A percentile compares a stretch with the other conserved stretches of the same genome.
Evolutionary conservation across 176 grass and related monocot genomes (phyloP).

Genomic region (Metroxylon sagu): DNA sequence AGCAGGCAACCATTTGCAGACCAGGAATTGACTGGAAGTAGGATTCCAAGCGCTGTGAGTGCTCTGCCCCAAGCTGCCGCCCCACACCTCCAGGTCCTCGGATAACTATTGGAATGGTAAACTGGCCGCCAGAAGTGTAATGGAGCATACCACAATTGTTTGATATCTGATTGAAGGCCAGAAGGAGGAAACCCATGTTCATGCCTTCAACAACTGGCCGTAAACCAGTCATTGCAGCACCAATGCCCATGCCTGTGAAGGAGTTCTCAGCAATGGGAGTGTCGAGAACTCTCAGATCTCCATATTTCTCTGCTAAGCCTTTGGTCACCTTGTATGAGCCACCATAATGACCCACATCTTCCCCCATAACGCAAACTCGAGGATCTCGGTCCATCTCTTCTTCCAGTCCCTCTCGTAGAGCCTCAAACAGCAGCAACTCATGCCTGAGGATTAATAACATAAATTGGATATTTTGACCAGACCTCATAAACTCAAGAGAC

Average conservation of each 20-base stretch:
- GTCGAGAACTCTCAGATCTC: conserved; percentile 84
- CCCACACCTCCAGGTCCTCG: conserved; percentile 81
- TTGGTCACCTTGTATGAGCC: conserved; percentile 89
- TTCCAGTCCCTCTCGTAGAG: conserved; percentile 70
- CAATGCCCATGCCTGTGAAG: conserved; percentile 84
- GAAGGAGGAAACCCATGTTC: conserved; percentile 94
- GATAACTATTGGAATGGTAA: conserved; percentile 85
- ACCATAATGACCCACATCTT: conserved; percentile 83
- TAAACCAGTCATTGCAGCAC: conserved; percentile 72
- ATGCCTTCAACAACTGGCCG: conserved; percentile 80
- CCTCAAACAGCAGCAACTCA: conserved; percentile 76
- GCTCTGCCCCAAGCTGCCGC: conserved; percentile 80
- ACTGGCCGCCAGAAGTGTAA: conserved; percentile 91
- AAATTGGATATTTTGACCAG: too few species aligned
- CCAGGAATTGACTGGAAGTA: conserved; percentile 95
- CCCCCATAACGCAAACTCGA: conserved; percentile 68
- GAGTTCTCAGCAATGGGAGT: conserved; percentile 86
- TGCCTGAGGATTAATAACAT: conserved; percentile 25
- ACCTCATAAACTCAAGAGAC: too few species aligned
- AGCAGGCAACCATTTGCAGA: conserved; percentile 94
- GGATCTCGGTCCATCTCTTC: conserved; percentile 89
- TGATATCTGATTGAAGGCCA: conserved; percentile 94
- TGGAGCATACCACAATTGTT: conserved; percentile 97
- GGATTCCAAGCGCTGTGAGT: conserved; percentile 78
- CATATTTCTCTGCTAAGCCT: conserved; percentile 67